Conservation (phyloP, 2,329 filamentous ascomycete genomes). For the Alternaria brassicae region DNA sequence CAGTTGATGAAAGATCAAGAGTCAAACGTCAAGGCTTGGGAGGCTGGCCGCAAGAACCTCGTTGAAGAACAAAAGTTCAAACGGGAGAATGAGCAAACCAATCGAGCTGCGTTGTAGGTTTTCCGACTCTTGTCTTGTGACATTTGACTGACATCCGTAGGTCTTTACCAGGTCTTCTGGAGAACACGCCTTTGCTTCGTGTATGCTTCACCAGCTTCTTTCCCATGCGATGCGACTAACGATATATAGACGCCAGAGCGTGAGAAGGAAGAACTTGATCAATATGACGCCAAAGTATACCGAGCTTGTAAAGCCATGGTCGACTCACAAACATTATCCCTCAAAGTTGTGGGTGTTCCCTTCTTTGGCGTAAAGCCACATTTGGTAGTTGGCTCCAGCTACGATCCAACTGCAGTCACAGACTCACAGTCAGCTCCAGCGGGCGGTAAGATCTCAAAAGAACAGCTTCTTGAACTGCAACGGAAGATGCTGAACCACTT, state of each 20-base stretch:
- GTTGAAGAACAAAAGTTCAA: slow-evolving; percentile 60
- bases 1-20: slow-evolving; percentile 69
- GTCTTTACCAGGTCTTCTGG: slow-evolving; percentile 39
- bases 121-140: not conserved
- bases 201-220: slow-evolving; percentile 13
- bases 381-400: slow-evolving; percentile 33
- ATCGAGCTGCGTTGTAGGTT: slow-evolving; percentile 64
- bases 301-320: slow-evolving; percentile 66
- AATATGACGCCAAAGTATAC: slow-evolving; percentile 69
- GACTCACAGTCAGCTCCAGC: slow-evolving; percentile 1
- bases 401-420: slow-evolving; percentile 13
- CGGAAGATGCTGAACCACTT: slow-evolving; percentile 48
- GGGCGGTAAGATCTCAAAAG: slow-evolving; percentile 34
- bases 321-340: slow-evolving; percentile 61
- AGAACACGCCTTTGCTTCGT: slow-evolving; percentile 30
- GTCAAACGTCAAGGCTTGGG: slow-evolving; percentile 68
- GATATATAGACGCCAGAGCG: slow-evolving; percentile 54
- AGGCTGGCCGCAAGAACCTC: slow-evolving; percentile 60
- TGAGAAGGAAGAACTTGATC: slow-evolving; percentile 61
- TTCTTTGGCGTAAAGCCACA: slow-evolving; percentile 42
- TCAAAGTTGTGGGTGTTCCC: slow-evolving; percentile 60
- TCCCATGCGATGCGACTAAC: not conserved
- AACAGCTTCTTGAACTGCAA: slow-evolving; percentile 41
- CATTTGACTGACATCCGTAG: slow-evolving; percentile 20
- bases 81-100: slow-evolving; percentile 60